phyloP scores from a whole-genome alignment of 345 rosid species.

The rapeseed (Brassica napus) region Da-Ae NC_063446.1:68529001-68529500 shows the following conservation, averaged over 20 bases:
- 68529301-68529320: background rate
- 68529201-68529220: background rate
- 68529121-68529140: background rate
- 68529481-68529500: slow-evolving; percentile 12
- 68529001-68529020: background rate
- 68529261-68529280: background rate
- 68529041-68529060: background rate
- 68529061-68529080: background rate
- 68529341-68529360: background rate
- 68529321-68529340: background rate
- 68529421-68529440: background rate
- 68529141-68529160: background rate
- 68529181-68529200: background rate
- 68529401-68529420: background rate
- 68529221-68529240: background rate
- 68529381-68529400: background rate
- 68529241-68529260: background rate
- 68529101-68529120: background rate
- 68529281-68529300: background rate
- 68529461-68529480: background rate
- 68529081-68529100: background rate
- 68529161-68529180: background rate
- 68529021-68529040: background rate
- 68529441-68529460: background rate
- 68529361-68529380: background rate